Percentiles rank a stretch among this genome's conserved stretches.
Evolutionary conservation across 129 eudicot species (phyloP).

Genomic region (Chrysanthemum makinoi): DNA sequence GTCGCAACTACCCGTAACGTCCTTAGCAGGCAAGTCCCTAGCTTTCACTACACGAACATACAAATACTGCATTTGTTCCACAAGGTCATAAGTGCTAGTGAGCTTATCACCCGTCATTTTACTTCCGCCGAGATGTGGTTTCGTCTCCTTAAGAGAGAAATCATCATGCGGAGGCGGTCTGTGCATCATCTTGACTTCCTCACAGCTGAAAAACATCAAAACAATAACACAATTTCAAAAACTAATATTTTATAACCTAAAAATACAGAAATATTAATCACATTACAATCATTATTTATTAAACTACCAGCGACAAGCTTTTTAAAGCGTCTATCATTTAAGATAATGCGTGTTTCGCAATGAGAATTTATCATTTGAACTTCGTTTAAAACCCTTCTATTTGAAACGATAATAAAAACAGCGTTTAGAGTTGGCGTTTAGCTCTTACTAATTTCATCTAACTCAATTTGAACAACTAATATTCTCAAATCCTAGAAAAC

Average conservation of each 20-base stretch:
- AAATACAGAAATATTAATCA: background rate
- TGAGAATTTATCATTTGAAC: too few relatives aligned
- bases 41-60: conserved; percentile 70
- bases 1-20: conserved; percentile 59
- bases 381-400: too few relatives aligned
- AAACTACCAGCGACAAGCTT: background rate
- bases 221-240: background rate
- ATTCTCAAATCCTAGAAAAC: too few relatives aligned
- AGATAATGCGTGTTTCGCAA: too few relatives aligned
- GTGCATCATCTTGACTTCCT: conserved; percentile 45
- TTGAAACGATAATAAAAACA: too few relatives aligned
- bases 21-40: conserved; percentile 49
- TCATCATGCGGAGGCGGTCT: conserved; percentile 59
- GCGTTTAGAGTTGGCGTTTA: too few relatives aligned
- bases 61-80: conserved; percentile 64
- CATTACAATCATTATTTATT: background rate
- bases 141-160: conserved; percentile 70
- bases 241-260: background rate
- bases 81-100: conserved; percentile 63
- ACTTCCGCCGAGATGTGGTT: conserved; percentile 68
- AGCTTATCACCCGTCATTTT: conserved; percentile 61
- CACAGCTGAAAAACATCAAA: background rate
- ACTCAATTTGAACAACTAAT: too few relatives aligned
- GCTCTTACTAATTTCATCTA: too few relatives aligned
- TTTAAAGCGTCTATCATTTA: too few relatives aligned